These are phyloP conservation scores for Solanum sparsipilum DNA, from an alignment of 257 asterid genomes.

Conservation along the genomic window DNA sequence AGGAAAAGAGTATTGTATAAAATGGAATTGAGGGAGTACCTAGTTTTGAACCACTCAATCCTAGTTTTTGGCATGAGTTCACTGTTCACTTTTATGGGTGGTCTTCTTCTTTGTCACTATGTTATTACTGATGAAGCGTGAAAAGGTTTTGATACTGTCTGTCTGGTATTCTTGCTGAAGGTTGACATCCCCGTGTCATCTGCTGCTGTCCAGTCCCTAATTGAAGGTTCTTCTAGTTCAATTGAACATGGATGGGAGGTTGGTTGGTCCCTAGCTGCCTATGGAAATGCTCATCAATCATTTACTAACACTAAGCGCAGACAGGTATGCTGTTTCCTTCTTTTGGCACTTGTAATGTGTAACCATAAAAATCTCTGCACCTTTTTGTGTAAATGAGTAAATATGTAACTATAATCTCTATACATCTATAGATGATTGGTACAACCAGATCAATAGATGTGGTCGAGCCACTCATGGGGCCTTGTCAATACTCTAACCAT, in stretches of 20 bases:
- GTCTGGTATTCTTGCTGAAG: constrained; percentile 35
- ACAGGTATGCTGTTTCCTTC: constrained; percentile 33
- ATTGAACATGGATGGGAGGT: constrained; percentile 85
- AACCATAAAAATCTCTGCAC: background rate
- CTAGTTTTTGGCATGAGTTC: background rate
- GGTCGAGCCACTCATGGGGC: background rate
- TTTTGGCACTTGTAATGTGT: background rate
- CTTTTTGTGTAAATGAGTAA: background rate
- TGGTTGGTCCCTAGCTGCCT: constrained; percentile 95
- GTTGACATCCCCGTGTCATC: constrained; percentile 70
- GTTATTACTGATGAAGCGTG: background rate
- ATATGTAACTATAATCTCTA: background rate
- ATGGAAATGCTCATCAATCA: constrained; percentile 52
- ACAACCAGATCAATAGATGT: background rate
- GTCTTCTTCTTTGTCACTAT: background rate
- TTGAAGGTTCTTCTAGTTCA: constrained; percentile 84
- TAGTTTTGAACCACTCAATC: background rate
- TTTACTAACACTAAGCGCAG: constrained; percentile 23
- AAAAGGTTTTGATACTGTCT: background rate
- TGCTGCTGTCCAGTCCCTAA: constrained; percentile 68
- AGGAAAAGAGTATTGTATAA: background rate
- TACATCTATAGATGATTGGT: background rate
- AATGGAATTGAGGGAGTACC: background rate
- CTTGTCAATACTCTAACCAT: background rate
- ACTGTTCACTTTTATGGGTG: background rate